Conservation (phyloP, 768 basidiomycete species). For the Tremella mesenterica region DNA sequence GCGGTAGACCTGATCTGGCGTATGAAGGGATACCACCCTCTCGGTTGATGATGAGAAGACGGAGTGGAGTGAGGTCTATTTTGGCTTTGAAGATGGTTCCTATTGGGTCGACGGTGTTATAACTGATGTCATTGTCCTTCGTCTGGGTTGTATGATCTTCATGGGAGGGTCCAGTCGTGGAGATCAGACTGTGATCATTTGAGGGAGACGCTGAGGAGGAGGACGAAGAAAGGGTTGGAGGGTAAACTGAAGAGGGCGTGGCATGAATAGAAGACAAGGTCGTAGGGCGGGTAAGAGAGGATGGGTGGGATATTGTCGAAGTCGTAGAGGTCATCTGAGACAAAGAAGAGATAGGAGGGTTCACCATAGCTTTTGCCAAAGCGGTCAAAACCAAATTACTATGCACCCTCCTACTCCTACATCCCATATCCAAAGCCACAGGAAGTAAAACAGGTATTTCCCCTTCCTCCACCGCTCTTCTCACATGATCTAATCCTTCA, state of each 20-base stretch:
- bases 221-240: no score
- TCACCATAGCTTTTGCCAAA: slow-evolving; percentile 72
- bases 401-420: slow-evolving; percentile 72
- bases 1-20: slow-evolving; percentile 85
- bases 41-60: slow-evolving; percentile 93
- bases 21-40: slow-evolving; percentile 97
- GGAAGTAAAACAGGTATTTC: slow-evolving; percentile 95
- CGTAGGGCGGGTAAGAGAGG: slow-evolving; percentile 45
- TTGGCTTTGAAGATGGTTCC: not conserved
- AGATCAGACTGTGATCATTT: no score
- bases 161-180: no score
- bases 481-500: slow-evolving; percentile 70
- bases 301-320: slow-evolving; percentile 45
- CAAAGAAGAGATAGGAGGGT: not conserved
- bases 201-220: slow-evolving; percentile 5
- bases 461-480: slow-evolving; percentile 79
- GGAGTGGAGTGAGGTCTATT: slow-evolving; percentile 80
- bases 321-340: slow-evolving; percentile 36
- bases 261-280: no score
- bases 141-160: no score
- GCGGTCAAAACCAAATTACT: slow-evolving; percentile 83
- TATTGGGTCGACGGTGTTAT: no score
- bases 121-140: no score
- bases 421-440: slow-evolving; percentile 83
- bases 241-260: no score